Evolutionary conservation across 139 green algal genomes (phyloP).

Genomic region (Micromonas pusilla): DNA sequence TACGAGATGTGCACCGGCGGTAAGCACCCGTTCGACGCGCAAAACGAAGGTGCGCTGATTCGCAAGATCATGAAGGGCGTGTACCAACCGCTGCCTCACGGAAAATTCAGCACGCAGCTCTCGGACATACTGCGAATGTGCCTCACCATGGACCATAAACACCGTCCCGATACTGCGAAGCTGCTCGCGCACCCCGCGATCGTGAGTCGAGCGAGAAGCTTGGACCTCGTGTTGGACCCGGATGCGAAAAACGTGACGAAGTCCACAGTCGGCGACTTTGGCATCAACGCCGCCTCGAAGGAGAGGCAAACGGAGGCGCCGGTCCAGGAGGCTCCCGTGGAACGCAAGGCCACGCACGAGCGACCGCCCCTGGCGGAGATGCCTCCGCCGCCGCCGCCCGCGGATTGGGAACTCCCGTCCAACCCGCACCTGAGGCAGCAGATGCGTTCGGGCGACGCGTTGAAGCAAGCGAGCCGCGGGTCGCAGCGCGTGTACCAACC

Average conservation of each 20-base stretch:
- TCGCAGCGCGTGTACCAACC: background rate
- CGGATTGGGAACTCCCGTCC: background rate
- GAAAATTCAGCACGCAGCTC: slow-evolving; percentile 3
- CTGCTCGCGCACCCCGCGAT: background rate
- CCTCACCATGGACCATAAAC: slow-evolving; percentile 1
- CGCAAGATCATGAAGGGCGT: slow-evolving; percentile 60
- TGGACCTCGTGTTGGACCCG: background rate
- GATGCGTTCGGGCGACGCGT: background rate
- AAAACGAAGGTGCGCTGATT: slow-evolving; percentile 63
- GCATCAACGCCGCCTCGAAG: no score
- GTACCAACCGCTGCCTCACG: slow-evolving; percentile 42
- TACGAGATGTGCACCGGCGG: slow-evolving; percentile 59
- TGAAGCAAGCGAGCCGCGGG: background rate
- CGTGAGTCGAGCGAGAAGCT: background rate
- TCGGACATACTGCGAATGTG: background rate
- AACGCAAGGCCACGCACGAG: no score
- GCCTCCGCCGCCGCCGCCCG: no score
- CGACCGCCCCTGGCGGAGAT: background rate
- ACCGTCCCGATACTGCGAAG: background rate
- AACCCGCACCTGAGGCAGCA: background rate
- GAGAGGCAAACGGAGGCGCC: no score
- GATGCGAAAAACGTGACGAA: background rate
- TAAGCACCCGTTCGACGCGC: slow-evolving; percentile 58
- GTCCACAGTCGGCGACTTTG: background rate
- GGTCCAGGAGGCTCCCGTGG: no score